These are phyloP conservation scores for Yamadazyma oceani DNA, from an alignment of 1,139 yeast species.

Conservation along the genomic window DNA sequence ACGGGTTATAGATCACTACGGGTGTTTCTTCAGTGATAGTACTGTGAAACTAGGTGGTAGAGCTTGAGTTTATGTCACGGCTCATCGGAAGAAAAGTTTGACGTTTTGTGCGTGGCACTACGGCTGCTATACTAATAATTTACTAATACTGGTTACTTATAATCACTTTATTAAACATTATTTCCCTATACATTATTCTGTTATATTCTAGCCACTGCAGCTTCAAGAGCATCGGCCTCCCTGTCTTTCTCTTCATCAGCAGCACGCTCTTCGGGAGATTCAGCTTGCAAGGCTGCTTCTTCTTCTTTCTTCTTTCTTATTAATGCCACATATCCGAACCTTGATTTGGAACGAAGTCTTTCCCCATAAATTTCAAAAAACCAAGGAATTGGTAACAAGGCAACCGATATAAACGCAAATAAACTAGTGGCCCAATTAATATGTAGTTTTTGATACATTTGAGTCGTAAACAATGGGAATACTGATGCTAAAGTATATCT, in stretches of 20 bases:
- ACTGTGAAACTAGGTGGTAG: too few species aligned
- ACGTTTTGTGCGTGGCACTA: too few species aligned
- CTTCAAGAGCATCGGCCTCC: too few species aligned
- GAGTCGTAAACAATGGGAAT: constrained; percentile 47
- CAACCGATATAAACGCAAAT: constrained; percentile 36
- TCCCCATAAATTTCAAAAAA: constrained; percentile 59
- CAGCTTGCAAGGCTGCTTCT: too few species aligned
- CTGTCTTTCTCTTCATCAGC: neutral
- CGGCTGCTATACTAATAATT: too few species aligned
- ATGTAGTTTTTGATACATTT: constrained; percentile 40
- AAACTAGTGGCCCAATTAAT: constrained; percentile 40
- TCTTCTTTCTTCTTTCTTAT: constrained; percentile 2
- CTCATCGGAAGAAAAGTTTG: too few species aligned
- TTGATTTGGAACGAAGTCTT: constrained; percentile 51
- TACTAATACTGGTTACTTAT: too few species aligned
- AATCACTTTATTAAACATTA: constrained; percentile 1
- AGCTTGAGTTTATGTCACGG: too few species aligned
- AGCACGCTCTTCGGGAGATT: neutral
- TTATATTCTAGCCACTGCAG: too few species aligned
- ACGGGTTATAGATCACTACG: too few species aligned
- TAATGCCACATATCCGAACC: constrained; percentile 47
- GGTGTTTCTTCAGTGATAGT: too few species aligned
- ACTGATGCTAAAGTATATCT: constrained; percentile 68
- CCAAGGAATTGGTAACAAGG: constrained; percentile 39
- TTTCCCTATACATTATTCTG: too few species aligned